Evolutionary conservation across 768 basidiomycete species (phyloP).

Genomic region (Boletus barrowsii): DNA sequence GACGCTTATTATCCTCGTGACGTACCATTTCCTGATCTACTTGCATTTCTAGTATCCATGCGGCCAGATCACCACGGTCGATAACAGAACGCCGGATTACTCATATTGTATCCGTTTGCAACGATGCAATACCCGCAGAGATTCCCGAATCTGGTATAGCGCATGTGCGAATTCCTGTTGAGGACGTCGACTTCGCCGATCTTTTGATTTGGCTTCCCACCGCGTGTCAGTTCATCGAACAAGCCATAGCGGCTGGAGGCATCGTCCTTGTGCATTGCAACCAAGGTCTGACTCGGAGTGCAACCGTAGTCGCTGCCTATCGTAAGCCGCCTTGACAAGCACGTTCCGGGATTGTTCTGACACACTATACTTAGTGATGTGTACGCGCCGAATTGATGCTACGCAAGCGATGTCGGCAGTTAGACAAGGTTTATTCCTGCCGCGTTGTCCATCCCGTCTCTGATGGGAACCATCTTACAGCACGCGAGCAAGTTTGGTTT

Average conservation of each 20-base stretch:
- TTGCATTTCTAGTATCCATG: slow-evolving; percentile 49
- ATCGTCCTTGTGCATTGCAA: slow-evolving; percentile 65
- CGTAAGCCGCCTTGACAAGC: slow-evolving; percentile 40
- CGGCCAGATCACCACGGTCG: slow-evolving; percentile 68
- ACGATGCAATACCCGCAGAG: slow-evolving; percentile 69
- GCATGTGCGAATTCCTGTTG: slow-evolving; percentile 69
- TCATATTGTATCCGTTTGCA: slow-evolving; percentile 76
- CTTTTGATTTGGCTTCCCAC: slow-evolving; percentile 63
- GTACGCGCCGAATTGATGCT: slow-evolving; percentile 50
- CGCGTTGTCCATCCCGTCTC: slow-evolving; percentile 3
- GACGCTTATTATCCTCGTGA: slow-evolving; percentile 32
- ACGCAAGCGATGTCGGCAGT: slow-evolving; percentile 60
- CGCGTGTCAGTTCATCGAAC: slow-evolving; percentile 65
- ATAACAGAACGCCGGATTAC: slow-evolving; percentile 73
- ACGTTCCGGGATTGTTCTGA: slow-evolving; percentile 8
- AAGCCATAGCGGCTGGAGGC: slow-evolving; percentile 55
- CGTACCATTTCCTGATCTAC: slow-evolving; percentile 45
- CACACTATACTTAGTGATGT: slow-evolving; percentile 55
- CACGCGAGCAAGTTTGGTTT: slow-evolving; percentile 75
- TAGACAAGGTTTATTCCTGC: slow-evolving; percentile 46
- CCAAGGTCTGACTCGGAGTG: slow-evolving; percentile 64
- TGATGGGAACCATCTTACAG: slow-evolving; percentile 32
- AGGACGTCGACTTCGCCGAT: slow-evolving; percentile 69
- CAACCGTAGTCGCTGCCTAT: slow-evolving; percentile 74
- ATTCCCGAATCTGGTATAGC: slow-evolving; percentile 63